A percentile compares a stretch with the other conserved stretches of the same genome.
These are phyloP conservation scores for Sclerotinia glacialis DNA, from an alignment of 2,329 filamentous ascomycete species.

Conservation along the genomic window DNA sequence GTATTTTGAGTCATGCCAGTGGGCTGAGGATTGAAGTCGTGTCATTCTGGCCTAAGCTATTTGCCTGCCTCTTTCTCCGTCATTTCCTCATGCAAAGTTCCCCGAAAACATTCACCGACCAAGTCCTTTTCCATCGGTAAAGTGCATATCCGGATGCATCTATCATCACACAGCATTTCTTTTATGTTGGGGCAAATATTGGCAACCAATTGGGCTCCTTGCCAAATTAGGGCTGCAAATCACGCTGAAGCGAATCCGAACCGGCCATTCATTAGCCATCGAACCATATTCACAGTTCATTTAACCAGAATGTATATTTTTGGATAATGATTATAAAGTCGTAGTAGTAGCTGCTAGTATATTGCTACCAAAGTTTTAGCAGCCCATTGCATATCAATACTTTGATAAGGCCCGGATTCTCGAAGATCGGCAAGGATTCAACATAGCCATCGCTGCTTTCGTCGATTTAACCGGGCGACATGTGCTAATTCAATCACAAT, in stretches of 20 bases:
- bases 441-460: not conserved
- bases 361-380: not conserved
- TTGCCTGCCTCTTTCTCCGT: not conserved
- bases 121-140: not conserved
- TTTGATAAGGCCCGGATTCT: not conserved
- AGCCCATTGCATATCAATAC: not conserved
- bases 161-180: not conserved
- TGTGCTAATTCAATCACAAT: not conserved
- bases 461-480: not conserved
- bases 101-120: not conserved
- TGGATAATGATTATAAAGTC: not conserved
- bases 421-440: not conserved
- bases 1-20: not conserved
- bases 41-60: too few species aligned
- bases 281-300: not conserved
- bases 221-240: not conserved
- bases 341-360: not conserved
- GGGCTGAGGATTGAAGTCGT: not conserved
- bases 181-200: not conserved
- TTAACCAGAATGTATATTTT: not conserved
- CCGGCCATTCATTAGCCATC: not conserved
- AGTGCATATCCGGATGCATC: not conserved
- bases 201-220: not conserved
- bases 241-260: not conserved
- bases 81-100: not conserved